Conservation (phyloP, 495 filamentous ascomycete genomes). For the Penicillium goetzii region DNA sequence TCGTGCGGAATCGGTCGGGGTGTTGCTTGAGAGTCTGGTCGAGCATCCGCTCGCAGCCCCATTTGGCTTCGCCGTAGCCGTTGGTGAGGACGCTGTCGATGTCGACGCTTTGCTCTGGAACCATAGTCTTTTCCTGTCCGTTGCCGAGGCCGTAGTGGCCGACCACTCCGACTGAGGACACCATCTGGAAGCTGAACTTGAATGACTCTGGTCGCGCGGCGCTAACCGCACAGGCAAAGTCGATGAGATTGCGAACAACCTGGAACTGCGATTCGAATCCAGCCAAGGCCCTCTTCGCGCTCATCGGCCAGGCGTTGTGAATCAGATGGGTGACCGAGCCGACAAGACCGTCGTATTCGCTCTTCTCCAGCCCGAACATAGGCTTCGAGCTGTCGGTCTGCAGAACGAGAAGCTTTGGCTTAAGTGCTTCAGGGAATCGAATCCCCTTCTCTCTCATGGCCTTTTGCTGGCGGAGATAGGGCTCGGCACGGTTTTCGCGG, state of each 20-base stretch:
- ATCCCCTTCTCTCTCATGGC: constrained; percentile 43
- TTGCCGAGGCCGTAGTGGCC: constrained; percentile 42
- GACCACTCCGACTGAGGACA: constrained; percentile 59
- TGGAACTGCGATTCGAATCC: constrained; percentile 40
- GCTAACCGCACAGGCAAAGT: constrained; percentile 45
- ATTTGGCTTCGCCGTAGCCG: constrained; percentile 57
- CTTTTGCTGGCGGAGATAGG: constrained; percentile 34
- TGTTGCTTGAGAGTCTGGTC: constrained; percentile 33
- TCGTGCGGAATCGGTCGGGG: constrained; percentile 17
- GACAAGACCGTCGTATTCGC: constrained; percentile 17
- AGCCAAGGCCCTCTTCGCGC: constrained; percentile 32
- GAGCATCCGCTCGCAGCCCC: constrained; percentile 47
- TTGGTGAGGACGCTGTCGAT: constrained; percentile 18
- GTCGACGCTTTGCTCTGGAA: constrained; percentile 29
- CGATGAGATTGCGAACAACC: constrained; percentile 33
- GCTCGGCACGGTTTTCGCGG: constrained; percentile 17
- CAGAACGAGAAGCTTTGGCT: constrained; percentile 32
- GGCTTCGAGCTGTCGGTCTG: constrained; percentile 48
- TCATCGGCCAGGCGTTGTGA: constrained; percentile 48
- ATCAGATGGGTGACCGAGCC: constrained; percentile 40
- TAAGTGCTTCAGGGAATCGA: constrained; percentile 23
- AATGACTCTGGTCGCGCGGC: constrained; percentile 8
- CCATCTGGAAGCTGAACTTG: constrained; percentile 36
- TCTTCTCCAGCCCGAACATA: constrained; percentile 45
- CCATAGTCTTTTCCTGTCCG: constrained; percentile 24